Evolutionary conservation across 2,329 filamentous ascomycete genomes (phyloP), one percentile per base, ranked within the genome.

Genomic region (Cladosporium sp.): DNA sequence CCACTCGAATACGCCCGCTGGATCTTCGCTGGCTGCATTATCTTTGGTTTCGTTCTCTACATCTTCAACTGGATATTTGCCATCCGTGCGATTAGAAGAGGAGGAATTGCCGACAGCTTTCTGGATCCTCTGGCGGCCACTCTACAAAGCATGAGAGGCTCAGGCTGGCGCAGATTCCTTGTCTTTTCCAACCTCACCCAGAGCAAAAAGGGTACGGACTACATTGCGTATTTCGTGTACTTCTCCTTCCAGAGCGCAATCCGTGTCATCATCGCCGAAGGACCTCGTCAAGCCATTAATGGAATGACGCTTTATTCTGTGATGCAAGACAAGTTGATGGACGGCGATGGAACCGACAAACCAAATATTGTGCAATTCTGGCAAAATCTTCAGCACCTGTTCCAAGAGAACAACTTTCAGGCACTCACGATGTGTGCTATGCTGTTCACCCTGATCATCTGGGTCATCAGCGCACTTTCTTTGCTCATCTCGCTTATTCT

Each of bases 1-100:
- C 86, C 88, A 3, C 88, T 96, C 74, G 81, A 87, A 58, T 86
- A 94, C 63, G 91, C 92, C 14, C 96, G 95, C 80, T 97, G 93
- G 93, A 93, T 99, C 76, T 99, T 98, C 76, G 90, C 92, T 30
- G 86, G 88, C 64, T 97, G 93, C 77, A 98, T 99, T 75, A 90
- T 98, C 69, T 83, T 95, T 39, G 98, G 93, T 11, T 93, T 94
- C 77, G 81, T 92, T 69, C 91, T 98, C 70, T 84, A 96, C 30
- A 83, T 81, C 18, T 95, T 90, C 73, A 91, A 96, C 78, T 92
- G 91, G 81, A 75, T 96, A 57, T 87, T 91, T 63, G 93, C 94
- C 28, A 80, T 90, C 67, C 88, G 89, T 54, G 91, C 96, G 59
- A 96, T 98, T 77, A 88, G 84, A 71, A 87, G 92, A 65, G 91